A percentile compares a stretch with the other conserved stretches of the same genome.
phyloP scores from a whole-genome alignment of 2,329 filamentous ascomycete genomes.

The Coniella lustricola region DNA sequence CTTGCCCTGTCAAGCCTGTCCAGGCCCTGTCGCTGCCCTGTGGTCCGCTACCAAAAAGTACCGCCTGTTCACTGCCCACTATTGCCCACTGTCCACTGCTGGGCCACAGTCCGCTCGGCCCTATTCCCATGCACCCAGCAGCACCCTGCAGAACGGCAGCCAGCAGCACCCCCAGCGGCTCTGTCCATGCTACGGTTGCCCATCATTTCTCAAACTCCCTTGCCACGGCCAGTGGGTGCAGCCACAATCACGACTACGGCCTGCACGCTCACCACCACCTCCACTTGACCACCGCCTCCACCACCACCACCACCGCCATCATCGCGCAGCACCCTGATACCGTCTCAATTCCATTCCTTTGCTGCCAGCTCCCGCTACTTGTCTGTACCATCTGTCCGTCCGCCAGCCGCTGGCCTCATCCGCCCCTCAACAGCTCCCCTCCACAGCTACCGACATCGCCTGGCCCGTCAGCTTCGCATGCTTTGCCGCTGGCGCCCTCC shows the following conservation, averaged over 20 bases:
- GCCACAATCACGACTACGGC: too few relatives aligned
- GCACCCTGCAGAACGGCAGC: background rate
- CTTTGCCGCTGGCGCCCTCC: background rate
- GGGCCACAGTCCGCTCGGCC: background rate
- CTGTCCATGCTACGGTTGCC: background rate
- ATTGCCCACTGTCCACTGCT: background rate
- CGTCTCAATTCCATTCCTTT: background rate
- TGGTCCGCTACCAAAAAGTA: too few relatives aligned
- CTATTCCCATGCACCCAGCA: background rate
- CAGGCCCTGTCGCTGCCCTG: too few relatives aligned
- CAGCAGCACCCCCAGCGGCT: too few relatives aligned
- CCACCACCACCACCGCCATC: background rate
- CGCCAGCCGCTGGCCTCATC: background rate
- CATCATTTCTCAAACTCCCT: slow-evolving; percentile 1
- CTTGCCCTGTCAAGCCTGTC: too few relatives aligned
- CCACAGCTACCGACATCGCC: background rate
- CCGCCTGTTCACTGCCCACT: too few relatives aligned
- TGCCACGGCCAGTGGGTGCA: slow-evolving; percentile 1
- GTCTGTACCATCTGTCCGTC: background rate
- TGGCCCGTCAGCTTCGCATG: background rate
- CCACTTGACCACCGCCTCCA: background rate
- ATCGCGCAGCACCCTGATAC: background rate
- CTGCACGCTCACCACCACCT: background rate
- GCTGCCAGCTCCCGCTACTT: background rate
- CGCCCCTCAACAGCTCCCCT: background rate